phyloP scores from a whole-genome alignment of 352 stramenopile species.

The Phytophthora boehmeriae region DNA sequence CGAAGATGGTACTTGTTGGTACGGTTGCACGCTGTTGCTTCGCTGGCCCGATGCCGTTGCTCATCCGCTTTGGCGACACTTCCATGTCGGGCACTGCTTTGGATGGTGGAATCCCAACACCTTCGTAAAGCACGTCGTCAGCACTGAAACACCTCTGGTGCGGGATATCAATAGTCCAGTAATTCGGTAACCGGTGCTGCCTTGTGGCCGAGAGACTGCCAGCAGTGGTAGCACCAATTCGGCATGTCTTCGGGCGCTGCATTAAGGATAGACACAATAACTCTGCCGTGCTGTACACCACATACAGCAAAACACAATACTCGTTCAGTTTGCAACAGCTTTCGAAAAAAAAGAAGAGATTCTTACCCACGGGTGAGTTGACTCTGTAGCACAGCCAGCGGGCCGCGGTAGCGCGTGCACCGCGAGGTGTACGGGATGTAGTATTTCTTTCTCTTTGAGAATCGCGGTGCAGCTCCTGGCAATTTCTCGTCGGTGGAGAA shows the following conservation, averaged over 20 bases:
- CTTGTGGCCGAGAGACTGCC: conserved; percentile 67
- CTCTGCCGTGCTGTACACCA: conserved; percentile 63
- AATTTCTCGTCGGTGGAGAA: conserved; percentile 79
- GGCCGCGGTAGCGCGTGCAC: conserved; percentile 63
- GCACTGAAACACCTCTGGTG: conserved; percentile 74
- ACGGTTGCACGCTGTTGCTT: conserved; percentile 9
- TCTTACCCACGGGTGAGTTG: conserved; percentile 76
- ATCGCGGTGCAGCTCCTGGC: conserved; percentile 40
- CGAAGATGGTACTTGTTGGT: conserved; percentile 37
- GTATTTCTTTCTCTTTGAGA: conserved; percentile 65
- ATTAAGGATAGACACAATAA: conserved; percentile 71
- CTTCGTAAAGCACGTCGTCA: conserved; percentile 64
- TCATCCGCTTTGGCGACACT: conserved; percentile 14
- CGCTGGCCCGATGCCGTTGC: conserved; percentile 15
- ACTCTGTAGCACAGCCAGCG: conserved; percentile 76
- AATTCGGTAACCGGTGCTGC: conserved; percentile 80
- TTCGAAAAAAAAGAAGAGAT: background rate
- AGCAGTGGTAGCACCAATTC: conserved; percentile 61
- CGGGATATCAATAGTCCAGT: conserved; percentile 83
- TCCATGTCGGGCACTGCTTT: conserved; percentile 45
- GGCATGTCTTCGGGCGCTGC: conserved; percentile 62
- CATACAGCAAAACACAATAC: conserved; percentile 6
- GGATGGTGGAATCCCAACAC: conserved; percentile 62
- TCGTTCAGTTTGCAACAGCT: conserved; percentile 9
- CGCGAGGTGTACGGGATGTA: conserved; percentile 65